Percentiles rank a stretch among this genome's conserved stretches.
Evolutionary conservation across 768 basidiomycete genomes (phyloP).

Genomic region (Hydnomerulius pinastri): DNA sequence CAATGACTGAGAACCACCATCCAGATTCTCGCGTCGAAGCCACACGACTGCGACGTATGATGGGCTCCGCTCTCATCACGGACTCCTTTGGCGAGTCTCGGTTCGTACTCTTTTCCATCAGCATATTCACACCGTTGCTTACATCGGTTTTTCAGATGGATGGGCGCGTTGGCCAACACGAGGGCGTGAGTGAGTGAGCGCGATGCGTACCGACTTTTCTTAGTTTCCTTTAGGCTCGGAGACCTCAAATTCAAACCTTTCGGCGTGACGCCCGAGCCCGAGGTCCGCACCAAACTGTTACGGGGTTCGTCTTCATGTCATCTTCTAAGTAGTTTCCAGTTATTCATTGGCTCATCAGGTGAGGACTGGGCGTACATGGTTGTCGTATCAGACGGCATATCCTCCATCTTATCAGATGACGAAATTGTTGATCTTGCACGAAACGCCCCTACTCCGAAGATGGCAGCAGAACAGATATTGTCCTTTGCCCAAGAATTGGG

Average conservation of each 20-base stretch:
- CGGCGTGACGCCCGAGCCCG: slow-evolving; percentile 92
- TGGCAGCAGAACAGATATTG: slow-evolving; percentile 82
- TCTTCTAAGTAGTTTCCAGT: no score
- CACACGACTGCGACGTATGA: slow-evolving; percentile 82
- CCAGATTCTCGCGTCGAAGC: slow-evolving; percentile 90
- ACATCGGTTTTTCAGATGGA: slow-evolving; percentile 62
- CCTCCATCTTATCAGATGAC: slow-evolving; percentile 87
- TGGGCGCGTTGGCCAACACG: slow-evolving; percentile 93
- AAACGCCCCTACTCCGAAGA: slow-evolving; percentile 65
- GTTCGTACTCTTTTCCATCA: slow-evolving; percentile 37
- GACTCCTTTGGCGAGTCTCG: slow-evolving; percentile 95
- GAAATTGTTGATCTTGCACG: slow-evolving; percentile 92
- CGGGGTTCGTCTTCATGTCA: slow-evolving; percentile 59
- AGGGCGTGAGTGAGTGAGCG: slow-evolving; percentile 57
- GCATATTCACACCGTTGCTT: background rate
- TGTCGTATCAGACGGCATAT: slow-evolving; percentile 91
- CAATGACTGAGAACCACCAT: slow-evolving; percentile 95
- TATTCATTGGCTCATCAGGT: slow-evolving; percentile 45
- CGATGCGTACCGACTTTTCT: background rate
- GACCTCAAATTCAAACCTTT: slow-evolving; percentile 88
- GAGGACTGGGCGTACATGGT: slow-evolving; percentile 84
- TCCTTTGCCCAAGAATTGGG: slow-evolving; percentile 86
- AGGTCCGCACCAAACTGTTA: slow-evolving; percentile 74
- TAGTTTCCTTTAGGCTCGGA: slow-evolving; percentile 59
- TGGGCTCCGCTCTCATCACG: slow-evolving; percentile 85